Base-by-base conservation (phyloP, 2,329 filamentous ascomycete genomes). In the Fusarium acutatum region DNA sequence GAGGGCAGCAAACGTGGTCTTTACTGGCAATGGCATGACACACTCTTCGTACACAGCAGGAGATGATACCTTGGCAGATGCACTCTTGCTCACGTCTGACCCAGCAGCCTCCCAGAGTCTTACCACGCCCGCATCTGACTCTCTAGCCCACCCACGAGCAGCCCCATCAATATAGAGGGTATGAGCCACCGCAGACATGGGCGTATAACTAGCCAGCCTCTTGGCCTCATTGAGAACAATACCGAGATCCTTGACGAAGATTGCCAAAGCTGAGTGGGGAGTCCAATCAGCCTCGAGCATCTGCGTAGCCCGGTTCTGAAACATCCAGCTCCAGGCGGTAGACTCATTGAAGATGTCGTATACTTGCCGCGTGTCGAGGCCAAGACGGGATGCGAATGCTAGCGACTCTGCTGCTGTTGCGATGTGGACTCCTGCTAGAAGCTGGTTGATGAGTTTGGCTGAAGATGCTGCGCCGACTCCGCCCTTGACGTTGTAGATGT, bases 391-490 rank as follows among this genome's bases (percentile, higher is more conserved):
- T 0, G 49, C 49, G 12, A 52, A 35, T 35, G 32, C 8, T 3
- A 52, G 49, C 35, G 49, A 6, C 17, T 60, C 56, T 37, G 56
- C 56, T 26, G 56, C 43, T 5, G 56, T 47, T 26, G 56, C 34
- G 18, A 60, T 60, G 43, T 60, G 56, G 15, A 46, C 44, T 40
- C 56, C 56, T 20, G 56, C 56, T 7, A 60, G 26, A 28, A 60
- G 56, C 9, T 60, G 56, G 18, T 60, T 60, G 56, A 60, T 49
- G 32, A 60, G 44, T 10, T 60, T 60, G 4, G 46, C 57, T 32
- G 43, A 60, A 15, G 57, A 60, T 50, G 57, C 57, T 15, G 43
- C 34, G 24, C 57, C 18, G 13, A 35, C 49, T 35, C 49, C 30
- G n/a, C 49, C 49, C 11, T 52, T 52, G 18, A 52, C 49, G 17